These are phyloP conservation scores for Biscogniauxia marginata DNA, from an alignment of 2,329 filamentous ascomycete genomes.

Conservation along the genomic window DNA sequence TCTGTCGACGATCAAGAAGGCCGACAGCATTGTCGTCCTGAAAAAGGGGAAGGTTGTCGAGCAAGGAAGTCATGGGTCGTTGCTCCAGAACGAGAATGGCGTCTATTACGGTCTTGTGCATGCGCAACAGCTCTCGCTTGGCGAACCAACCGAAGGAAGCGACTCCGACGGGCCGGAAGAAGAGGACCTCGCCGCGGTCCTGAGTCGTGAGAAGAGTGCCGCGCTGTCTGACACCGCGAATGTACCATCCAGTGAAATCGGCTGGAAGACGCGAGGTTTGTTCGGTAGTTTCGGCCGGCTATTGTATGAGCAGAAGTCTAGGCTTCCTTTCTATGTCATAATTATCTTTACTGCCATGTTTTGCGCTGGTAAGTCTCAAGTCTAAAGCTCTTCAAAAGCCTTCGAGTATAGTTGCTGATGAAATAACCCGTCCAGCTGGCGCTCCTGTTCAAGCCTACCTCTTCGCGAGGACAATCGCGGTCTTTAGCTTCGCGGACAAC, in stretches of 20 bases:
- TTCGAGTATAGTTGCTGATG: constrained; percentile 6
- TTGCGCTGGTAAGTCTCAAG: constrained; percentile 29
- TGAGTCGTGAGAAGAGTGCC: constrained; percentile 47
- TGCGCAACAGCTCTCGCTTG: constrained; percentile 58
- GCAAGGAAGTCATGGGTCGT: constrained; percentile 70
- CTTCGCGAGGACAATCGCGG: constrained; percentile 51
- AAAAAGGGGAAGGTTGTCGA: constrained; percentile 70
- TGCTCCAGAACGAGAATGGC: constrained; percentile 59
- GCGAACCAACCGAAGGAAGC: constrained; percentile 42
- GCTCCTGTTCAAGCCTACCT: constrained; percentile 54
- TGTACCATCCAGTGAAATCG: constrained; percentile 19
- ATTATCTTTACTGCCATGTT: constrained; percentile 47
- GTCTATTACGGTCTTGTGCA: constrained; percentile 68
- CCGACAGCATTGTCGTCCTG: constrained; percentile 76
- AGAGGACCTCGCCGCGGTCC: constrained; percentile 39
- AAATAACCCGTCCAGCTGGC: constrained; percentile 34
- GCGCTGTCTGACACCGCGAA: constrained; percentile 35
- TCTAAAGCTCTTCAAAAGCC: not conserved
- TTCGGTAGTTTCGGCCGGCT: constrained; percentile 55
- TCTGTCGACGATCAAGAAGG: constrained; percentile 72
- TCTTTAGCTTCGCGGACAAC: constrained; percentile 42
- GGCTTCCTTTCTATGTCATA: constrained; percentile 50
- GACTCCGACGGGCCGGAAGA: constrained; percentile 36
- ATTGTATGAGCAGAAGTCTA: constrained; percentile 53
- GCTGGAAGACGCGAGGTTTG: constrained; percentile 41